Evolutionary conservation across 768 basidiomycete genomes (phyloP).

Genomic region (Coprinopsis cinerea): DNA sequence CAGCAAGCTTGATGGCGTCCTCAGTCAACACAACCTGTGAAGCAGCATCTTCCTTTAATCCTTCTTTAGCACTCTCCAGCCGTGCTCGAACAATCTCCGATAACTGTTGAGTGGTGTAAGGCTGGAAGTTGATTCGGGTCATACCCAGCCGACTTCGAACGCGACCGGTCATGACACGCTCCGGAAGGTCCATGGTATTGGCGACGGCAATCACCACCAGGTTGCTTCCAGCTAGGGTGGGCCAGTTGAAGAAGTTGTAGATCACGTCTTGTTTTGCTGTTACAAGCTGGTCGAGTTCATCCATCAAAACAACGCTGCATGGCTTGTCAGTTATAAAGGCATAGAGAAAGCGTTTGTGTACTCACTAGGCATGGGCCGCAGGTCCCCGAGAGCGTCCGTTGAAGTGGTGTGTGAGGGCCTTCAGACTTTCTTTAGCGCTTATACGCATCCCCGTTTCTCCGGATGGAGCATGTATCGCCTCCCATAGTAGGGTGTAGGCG

Average conservation of each 20-base stretch:
- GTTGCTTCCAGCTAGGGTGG: constrained; percentile 80
- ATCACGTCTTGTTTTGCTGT: constrained; percentile 97
- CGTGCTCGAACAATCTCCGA: constrained; percentile 84
- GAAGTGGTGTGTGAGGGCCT: constrained; percentile 74
- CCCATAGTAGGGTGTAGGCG: constrained; percentile 91
- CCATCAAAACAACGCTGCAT: constrained; percentile 89
- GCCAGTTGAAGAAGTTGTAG: constrained; percentile 99
- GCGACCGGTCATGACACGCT: constrained; percentile 86
- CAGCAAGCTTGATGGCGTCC: constrained; percentile 74
- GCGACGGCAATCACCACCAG: constrained; percentile 95
- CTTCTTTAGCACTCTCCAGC: constrained; percentile 51
- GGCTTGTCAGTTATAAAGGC: constrained; percentile 6
- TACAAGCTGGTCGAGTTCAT: constrained; percentile 95
- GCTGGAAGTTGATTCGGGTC: constrained; percentile 87
- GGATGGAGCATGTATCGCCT: constrained; percentile 62
- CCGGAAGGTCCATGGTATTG: constrained; percentile 97
- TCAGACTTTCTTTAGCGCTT: constrained; percentile 77
- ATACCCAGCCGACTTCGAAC: constrained; percentile 94
- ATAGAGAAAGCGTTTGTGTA: constrained; percentile 10
- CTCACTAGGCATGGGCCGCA: constrained; percentile 82
- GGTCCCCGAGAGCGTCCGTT: constrained; percentile 61
- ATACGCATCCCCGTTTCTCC: constrained; percentile 60
- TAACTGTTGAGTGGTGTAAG: constrained; percentile 76
- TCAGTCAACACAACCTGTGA: constrained; percentile 26
- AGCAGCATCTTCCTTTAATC: constrained; percentile 40